Conservation (phyloP, 2,329 filamentous ascomycete genomes). For the Pseudogymnoascus sp. region DNA sequence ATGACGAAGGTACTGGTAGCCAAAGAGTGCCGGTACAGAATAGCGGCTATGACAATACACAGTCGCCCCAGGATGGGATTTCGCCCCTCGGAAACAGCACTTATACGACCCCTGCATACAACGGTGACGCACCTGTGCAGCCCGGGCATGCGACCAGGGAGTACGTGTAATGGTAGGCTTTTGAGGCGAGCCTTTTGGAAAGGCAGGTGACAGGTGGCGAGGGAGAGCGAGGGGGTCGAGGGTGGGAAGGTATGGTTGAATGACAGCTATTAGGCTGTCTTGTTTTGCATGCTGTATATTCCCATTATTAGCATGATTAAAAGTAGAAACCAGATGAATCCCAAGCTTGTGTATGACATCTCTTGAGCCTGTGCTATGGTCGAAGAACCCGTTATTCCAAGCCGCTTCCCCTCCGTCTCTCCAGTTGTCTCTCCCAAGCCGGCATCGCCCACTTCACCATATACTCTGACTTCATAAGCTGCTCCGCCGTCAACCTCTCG, state of each 20-base stretch:
- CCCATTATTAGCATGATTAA: neutral
- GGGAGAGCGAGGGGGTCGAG: neutral
- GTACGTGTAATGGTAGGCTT: neutral
- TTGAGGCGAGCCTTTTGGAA: neutral
- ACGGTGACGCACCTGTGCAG: neutral
- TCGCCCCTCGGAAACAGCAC: neutral
- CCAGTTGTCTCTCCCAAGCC: neutral
- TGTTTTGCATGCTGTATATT: neutral
- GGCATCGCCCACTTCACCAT: constrained; percentile 8
- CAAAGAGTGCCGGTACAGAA: neutral
- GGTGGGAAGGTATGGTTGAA: neutral
- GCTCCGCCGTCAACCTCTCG: neutral
- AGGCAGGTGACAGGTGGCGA: neutral
- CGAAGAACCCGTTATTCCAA: neutral
- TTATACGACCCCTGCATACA: neutral
- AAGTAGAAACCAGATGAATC: neutral
- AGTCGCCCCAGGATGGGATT: neutral
- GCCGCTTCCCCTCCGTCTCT: neutral
- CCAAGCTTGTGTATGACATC: neutral
- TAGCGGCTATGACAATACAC: neutral
- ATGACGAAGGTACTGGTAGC: neutral
- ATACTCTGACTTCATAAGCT: constrained; percentile 1
- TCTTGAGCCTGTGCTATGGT: neutral
- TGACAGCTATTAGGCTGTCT: neutral
- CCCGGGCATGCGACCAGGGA: neutral